Evolutionary conservation across 208 protist species (phyloP), one percentile per base, ranked within the genome.

Genomic region (Acanthamoeba healyi): DNA sequence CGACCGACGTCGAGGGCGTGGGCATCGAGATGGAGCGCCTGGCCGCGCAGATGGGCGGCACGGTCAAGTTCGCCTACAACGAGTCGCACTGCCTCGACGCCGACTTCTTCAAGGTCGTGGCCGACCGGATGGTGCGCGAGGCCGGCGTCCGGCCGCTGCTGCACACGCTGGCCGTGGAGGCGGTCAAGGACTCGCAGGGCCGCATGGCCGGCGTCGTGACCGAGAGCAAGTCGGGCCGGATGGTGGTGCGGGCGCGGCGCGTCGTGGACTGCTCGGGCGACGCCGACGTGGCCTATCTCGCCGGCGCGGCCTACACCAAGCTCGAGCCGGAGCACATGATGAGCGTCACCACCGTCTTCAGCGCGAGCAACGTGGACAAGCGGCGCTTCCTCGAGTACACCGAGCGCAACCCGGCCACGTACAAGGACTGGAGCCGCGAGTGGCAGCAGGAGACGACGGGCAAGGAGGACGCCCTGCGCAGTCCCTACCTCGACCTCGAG

Each of bases 11-110:
- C 38, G 72, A 82, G 72, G 72, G 72, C 72, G 72, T 82, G 72
- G 72, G 72, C 72, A 82, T 82, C 38, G 72, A 82, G 72, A 82
- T 82, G 72, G 72, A 82, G 72, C 72, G 72, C 72, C 72, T 82
- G 38, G 72, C 72, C 12, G 72, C 72, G 36, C 72, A 82, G 72
- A 82, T 82, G 72, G 72, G 72, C 72, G 72, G 72, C n/a, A 82
- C 72, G 72, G 72, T 82, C 72, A 82, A 82, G 72, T 82, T 82
- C 26, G 72, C 72, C 36, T 82, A 82, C 72, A 82, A 82, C n/a
- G 72, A 82, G 22, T 82, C 72, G 19, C 72, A 82, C 38, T 82
- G 72, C 26, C n/a, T 82, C 6, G 72, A 82, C n/a, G 72, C 72
- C 38, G 72, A 82, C 72, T 82, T 82, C 26, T 82, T 82, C 72